Conservation (phyloP, 208 protist species). For the Trypanosoma vivax region DNA sequence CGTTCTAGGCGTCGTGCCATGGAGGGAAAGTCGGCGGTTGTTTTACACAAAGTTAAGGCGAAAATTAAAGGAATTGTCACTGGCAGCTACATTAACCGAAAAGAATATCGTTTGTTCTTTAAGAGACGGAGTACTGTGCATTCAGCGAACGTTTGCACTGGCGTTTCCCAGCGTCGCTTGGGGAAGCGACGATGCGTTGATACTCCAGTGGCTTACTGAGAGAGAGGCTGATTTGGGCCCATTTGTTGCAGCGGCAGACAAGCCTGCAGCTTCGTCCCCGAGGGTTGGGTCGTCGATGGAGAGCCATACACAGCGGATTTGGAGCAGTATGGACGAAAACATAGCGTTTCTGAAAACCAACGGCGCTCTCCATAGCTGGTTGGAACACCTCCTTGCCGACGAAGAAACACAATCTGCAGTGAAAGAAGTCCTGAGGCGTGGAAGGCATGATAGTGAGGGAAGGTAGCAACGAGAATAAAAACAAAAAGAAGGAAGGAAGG, state of each 20-base stretch:
- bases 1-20: conserved; percentile 88
- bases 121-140: conserved; percentile 27
- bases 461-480: background rate
- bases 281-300: conserved; percentile 4
- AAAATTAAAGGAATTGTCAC: conserved; percentile 77
- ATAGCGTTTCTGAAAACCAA: conserved; percentile 15
- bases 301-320: background rate
- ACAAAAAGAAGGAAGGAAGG: conserved; percentile 1
- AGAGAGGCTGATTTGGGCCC: conserved; percentile 1
- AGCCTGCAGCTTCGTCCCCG: background rate
- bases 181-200: conserved; percentile 35
- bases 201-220: conserved; percentile 46
- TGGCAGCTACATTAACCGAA: conserved; percentile 58
- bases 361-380: conserved; percentile 24
- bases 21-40: conserved; percentile 82
- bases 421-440: conserved; percentile 8
- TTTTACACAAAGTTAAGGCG: conserved; percentile 92
- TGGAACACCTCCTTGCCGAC: conserved; percentile 47
- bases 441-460: background rate
- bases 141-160: conserved; percentile 35
- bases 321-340: background rate
- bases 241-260: background rate
- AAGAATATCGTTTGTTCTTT: conserved; percentile 18
- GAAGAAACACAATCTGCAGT: conserved; percentile 27
- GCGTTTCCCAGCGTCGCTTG: conserved; percentile 25